Base-by-base conservation (phyloP, 2,329 filamentous ascomycete species). In the Venturiaceae sp. region DNA sequence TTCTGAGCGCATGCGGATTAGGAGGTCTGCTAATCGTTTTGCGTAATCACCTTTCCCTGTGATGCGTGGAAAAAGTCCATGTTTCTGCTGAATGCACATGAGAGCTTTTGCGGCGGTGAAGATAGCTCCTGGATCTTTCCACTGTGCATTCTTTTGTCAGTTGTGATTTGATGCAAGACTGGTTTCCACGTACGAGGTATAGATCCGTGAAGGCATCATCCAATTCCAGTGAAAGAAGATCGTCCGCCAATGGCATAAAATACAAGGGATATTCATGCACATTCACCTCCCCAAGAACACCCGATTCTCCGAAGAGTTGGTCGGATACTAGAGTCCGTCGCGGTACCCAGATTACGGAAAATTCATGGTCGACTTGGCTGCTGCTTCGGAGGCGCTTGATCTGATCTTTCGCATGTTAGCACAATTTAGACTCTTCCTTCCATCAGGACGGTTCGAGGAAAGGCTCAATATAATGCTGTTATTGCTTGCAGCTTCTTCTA, bases 11-110 rank as follows among this genome's bases (percentile, higher is more conserved):
- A 96, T 96, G 33, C 91, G 88, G 52, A 88, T 80, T 8, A 99
- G 81, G 11, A 96, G 79, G 68, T 97, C 92, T 47, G 91, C 88
- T 2, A 99, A 83, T 54, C 85, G 85, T 68, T 92, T 92, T 36
- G 91, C 92, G 70, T 96, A 92, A 65, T 99, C 92, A 21, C 94
- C 94, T 73, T 99, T 97, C 30, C 94, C 94, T 52, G 95, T 86
- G 60, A 99, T 94, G 14, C 92, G 84, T 28, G 94, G 95, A 64
- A 99, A 97, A 13, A 99, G 82, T 2, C 94, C 95, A 73, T 96
- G 87, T 65, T 87, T 86, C 68, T 90, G 86, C 71, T 99, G 94
- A 61, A 99, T 84, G 34, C 87, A 85, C 94, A 99, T 99, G 63
- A 99, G 79, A 23, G 94, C 92, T 72, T 87, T 90, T 56, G 94